These are phyloP conservation scores for Wickerhamiella kurtzmanii DNA, from an alignment of 805 yeast species.

Conservation along the genomic window DNA sequence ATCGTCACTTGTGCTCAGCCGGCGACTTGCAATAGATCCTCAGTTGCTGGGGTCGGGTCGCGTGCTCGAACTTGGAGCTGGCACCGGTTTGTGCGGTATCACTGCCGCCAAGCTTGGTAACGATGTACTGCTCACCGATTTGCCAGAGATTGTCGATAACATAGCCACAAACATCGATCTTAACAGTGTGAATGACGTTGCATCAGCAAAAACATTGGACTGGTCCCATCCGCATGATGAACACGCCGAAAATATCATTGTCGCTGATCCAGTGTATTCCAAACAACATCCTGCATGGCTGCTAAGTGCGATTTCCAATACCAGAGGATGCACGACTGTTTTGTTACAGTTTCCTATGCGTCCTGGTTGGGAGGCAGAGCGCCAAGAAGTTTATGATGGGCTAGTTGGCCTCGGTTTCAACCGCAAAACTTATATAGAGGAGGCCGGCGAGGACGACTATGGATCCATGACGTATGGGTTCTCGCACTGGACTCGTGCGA, in stretches of 20 bases:
- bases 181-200: no score
- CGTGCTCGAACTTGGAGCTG: conserved; percentile 69
- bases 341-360: conserved; percentile 69
- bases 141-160: conserved; percentile 64
- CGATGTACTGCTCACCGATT: conserved; percentile 51
- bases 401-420: conserved; percentile 27
- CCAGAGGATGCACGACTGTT: conserved; percentile 33
- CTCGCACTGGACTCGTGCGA: conserved; percentile 4
- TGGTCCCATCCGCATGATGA: conserved; percentile 53
- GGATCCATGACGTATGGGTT: conserved; percentile 47
- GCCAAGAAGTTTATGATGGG: conserved; percentile 46
- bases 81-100: conserved; percentile 86
- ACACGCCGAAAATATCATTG: conserved; percentile 30
- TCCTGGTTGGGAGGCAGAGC: conserved; percentile 46
- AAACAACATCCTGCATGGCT: conserved; percentile 67
- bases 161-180: conserved; percentile 41
- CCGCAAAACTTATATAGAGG: conserved; percentile 31
- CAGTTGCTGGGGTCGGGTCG: conserved; percentile 10
- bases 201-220: conserved; percentile 46
- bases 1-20: conserved; percentile 59
- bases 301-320: conserved; percentile 37
- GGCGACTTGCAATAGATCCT: conserved; percentile 30
- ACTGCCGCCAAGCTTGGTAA: conserved; percentile 36
- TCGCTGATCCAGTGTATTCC: conserved; percentile 86
- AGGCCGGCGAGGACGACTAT: conserved; percentile 73